Evolutionary conservation across 1,139 yeast species (phyloP).

Genomic region (Blastobotrys aristatus): DNA sequence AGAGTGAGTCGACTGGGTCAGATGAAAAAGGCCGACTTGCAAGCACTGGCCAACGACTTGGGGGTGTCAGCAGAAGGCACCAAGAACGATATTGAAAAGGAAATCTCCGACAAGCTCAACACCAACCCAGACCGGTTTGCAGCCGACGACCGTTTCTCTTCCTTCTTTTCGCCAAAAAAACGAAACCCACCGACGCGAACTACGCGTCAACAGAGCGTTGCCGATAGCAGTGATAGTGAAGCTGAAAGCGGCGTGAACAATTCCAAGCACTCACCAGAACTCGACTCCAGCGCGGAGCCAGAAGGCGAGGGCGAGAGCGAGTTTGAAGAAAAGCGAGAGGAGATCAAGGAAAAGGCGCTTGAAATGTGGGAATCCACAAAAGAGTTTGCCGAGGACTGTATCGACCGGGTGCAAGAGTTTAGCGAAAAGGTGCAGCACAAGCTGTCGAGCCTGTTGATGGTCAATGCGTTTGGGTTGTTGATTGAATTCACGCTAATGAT

Average conservation of each 20-base stretch:
- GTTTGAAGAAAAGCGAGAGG: conserved; percentile 16
- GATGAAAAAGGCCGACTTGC: conserved; percentile 36
- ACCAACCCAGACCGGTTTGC: conserved; percentile 17
- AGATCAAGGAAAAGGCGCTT: conserved; percentile 5
- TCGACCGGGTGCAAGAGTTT: conserved; percentile 13
- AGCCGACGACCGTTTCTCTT: conserved; percentile 24
- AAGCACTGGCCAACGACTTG: conserved; percentile 34
- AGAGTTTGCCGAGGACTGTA: conserved; percentile 12
- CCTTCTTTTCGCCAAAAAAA: conserved; percentile 14
- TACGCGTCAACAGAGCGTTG: conserved; percentile 4
- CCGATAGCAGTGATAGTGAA: neutral
- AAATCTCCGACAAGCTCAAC: conserved; percentile 24
- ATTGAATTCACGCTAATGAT: conserved; percentile 21
- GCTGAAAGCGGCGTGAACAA: conserved; percentile 11
- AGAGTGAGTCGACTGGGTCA: conserved; percentile 8
- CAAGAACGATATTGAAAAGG: conserved; percentile 28
- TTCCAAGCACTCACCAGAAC: conserved; percentile 16
- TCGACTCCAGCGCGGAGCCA: conserved; percentile 14
- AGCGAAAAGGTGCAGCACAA: conserved; percentile 18
- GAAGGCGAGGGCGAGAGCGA: conserved; percentile 18
- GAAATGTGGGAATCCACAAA: conserved; percentile 6
- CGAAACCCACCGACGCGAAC: neutral
- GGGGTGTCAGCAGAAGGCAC: conserved; percentile 29
- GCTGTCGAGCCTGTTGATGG: conserved; percentile 19
- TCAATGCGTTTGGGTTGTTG: conserved; percentile 17